A percentile compares a stretch with the other conserved stretches of the same genome.
Evolutionary conservation across 805 yeast genomes (phyloP).

Genomic region (Hanseniaspora osmophila): DNA sequence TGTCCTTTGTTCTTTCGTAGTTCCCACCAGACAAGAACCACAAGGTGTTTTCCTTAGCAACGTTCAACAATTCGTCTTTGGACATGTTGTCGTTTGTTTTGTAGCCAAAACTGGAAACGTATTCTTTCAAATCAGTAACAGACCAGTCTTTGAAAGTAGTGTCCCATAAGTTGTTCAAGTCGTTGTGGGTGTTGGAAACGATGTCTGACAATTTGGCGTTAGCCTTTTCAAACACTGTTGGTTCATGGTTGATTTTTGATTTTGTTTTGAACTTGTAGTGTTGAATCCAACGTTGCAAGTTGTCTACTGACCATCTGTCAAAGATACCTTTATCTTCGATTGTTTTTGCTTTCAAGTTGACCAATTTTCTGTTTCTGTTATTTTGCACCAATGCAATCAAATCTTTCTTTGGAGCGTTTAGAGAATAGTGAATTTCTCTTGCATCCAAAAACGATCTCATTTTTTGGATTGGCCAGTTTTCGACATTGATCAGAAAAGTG

Average conservation of each 20-base stretch:
- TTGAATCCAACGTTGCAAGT: conserved; percentile 27
- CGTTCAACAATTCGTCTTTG: conserved; percentile 23
- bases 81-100: conserved; percentile 13
- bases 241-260: conserved; percentile 6
- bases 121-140: conserved; percentile 27
- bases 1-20: conserved; percentile 1
- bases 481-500: conserved; percentile 32
- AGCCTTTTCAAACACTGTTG: conserved; percentile 15
- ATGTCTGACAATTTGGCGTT: conserved; percentile 8
- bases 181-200: conserved; percentile 2
- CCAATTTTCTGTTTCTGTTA: conserved; percentile 19
- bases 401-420: conserved; percentile 27
- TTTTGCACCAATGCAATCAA: conserved; percentile 27
- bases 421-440: conserved; percentile 27
- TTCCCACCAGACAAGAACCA: conserved; percentile 24
- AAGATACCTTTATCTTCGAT: conserved; percentile 16
- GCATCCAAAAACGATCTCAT: conserved; percentile 28
- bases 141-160: conserved; percentile 28
- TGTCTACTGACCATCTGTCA: conserved; percentile 27
- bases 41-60: conserved; percentile 29
- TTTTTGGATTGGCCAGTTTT: conserved; percentile 33
- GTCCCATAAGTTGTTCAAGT: conserved; percentile 12
- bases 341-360: background rate
- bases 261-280: conserved; percentile 20
- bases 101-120: conserved; percentile 30